Evolutionary conservation across 306 rosid species (phyloP), one percentile per base, ranked within the genome.

Genomic region (Chamaecrista fasciculata): DNA sequence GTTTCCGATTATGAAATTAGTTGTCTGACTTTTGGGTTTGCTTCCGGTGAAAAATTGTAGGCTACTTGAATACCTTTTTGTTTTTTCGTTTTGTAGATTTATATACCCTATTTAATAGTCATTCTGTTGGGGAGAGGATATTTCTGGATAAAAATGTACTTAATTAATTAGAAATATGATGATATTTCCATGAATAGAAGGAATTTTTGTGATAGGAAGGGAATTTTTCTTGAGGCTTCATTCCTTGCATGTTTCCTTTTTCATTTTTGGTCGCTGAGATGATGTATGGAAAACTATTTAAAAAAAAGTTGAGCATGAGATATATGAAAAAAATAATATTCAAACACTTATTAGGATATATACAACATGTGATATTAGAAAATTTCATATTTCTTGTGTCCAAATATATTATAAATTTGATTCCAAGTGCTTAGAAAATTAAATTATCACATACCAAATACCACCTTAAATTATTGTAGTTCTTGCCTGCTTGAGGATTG

Each of bases 91-190:
- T 56, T 34, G 12, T 60, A 11, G 34, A 60, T 62, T 62, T 25
- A 5, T 9, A 34, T 69, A 37, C 62, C 31, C 55, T 67, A n/a
- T 29, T 7, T 58, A 21, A 57, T 31, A 46, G 57, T 36, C 61
- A 46, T 53, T 47, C 29, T 33, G 36, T 42, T 62, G 19, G 24
- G 14, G 20, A 21, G 51, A 69, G 67, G 11, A 2, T 21, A 62
- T 37, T 40, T 43, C 67, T 37, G 46, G 71, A 72, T 74, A 46
- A 25, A 70, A 75, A 66, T 72, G 74, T 42, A 53, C 12, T 55
- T 55, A 53, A 69, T 69, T 70, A 57, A 25, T 67, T 67, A 52
- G 62, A 48, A 69, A 71, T 39, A 39, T 57, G 61, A 50, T 69
- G 50, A 14, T 56, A n/a, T 74, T 60, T 75, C 58, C 73, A 20